Evolutionary conservation across 306 rosid species (phyloP).

Genomic region (Pachyrhizus erosus): DNA sequence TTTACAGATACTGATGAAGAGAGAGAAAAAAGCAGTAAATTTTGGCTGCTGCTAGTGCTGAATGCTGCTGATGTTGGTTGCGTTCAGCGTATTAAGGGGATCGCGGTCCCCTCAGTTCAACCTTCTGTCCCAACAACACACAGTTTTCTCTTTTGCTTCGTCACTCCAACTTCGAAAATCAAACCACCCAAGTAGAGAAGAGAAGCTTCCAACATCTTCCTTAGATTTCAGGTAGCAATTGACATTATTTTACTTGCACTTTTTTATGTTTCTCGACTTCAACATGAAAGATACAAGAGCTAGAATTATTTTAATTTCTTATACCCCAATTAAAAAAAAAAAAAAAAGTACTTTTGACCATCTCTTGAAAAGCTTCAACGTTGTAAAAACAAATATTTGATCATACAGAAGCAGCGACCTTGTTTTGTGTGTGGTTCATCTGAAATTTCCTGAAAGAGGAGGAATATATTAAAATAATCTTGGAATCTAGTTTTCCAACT

Average conservation of each 20-base stretch:
- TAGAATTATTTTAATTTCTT: background rate
- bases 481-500: constrained; percentile 31
- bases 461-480: background rate
- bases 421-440: constrained; percentile 30
- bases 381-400: background rate
- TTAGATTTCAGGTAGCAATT: background rate
- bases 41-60: background rate
- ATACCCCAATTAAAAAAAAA: background rate
- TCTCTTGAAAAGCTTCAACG: background rate
- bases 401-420: background rate
- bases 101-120: background rate
- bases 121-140: background rate
- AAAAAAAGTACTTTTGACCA: background rate
- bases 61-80: background rate
- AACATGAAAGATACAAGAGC: background rate
- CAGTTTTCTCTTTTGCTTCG: background rate
- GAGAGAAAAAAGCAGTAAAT: background rate
- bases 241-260: background rate
- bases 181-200: background rate
- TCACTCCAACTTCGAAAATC: background rate
- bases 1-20: background rate
- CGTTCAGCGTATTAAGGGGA: background rate
- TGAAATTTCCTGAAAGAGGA: background rate
- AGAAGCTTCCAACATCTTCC: background rate
- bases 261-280: background rate